Conservation (phyloP, 495 filamentous ascomycete genomes). For the Podospora pseudocomata region DNA sequence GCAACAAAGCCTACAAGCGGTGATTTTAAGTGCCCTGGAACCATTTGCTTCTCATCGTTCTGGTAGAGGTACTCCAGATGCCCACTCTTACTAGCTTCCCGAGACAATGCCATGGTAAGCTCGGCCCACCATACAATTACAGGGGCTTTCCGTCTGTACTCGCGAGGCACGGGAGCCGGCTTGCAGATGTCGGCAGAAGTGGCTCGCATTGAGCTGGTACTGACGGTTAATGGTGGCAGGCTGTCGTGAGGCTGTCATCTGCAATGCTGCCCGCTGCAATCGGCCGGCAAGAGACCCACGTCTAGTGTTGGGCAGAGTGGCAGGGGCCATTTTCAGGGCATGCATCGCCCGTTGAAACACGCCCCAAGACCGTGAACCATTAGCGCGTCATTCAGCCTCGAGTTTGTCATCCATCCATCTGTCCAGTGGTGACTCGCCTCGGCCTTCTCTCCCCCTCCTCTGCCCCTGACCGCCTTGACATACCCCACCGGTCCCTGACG, state of each 20-base stretch:
- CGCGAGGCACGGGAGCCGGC: background rate
- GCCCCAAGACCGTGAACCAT: slow-evolving; percentile 10
- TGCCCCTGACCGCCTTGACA: slow-evolving; percentile 18
- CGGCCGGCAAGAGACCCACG: slow-evolving; percentile 13
- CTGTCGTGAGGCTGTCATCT: background rate
- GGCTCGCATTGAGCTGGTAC: slow-evolving; percentile 5
- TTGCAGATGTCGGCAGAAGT: background rate
- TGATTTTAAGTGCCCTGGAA: background rate
- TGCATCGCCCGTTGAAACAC: slow-evolving; percentile 11
- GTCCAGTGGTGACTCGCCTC: background rate
- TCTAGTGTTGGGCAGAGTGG: slow-evolving; percentile 9
- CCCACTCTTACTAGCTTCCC: too few relatives aligned
- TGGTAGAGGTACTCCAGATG: too few relatives aligned
- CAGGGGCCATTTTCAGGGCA: slow-evolving; percentile 5
- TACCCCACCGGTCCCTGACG: slow-evolving; percentile 14
- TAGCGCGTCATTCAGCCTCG: slow-evolving; percentile 19
- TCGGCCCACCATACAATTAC: background rate
- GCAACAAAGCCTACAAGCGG: background rate
- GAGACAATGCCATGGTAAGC: background rate
- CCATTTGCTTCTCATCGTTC: background rate
- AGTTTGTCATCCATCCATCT: background rate
- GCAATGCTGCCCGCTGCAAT: slow-evolving; percentile 17
- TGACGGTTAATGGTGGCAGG: background rate
- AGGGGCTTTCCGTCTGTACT: slow-evolving; percentile 7
- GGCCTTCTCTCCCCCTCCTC: slow-evolving; percentile 1